Evolutionary conservation across 2,329 filamentous ascomycete species (phyloP), one percentile per base, ranked within the genome.

Genomic region (Penicillium sp.): DNA sequence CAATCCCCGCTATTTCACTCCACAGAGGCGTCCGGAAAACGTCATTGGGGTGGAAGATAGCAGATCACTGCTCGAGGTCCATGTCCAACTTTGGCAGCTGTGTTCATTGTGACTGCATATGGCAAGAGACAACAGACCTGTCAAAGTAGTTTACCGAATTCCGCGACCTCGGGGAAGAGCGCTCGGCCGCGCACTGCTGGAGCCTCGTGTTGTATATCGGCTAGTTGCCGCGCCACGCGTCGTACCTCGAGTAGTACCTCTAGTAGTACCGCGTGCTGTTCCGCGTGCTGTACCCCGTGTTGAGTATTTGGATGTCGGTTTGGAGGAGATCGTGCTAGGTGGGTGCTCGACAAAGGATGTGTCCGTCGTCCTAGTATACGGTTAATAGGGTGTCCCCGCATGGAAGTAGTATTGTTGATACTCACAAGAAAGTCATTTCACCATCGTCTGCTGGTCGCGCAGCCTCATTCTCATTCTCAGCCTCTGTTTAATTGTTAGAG

Each of bases 331-430:
- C 14, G 69, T 72, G 49, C 74, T 76, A 3, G 83, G 82, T 8
- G 92, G 93, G 67, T 96, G 90, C 33, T 96, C 91, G 55, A 96
- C 86, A 69, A 96, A 97, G 1, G 90, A 91, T 6, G 89, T 96
- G 70, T 96, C 92, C 11, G 91, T 96, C 24, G 93, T 96, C 82
- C 90, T 93, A 64, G 27, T 11, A 22, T 14, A 9, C 29, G 10
- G 26, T 61, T n/a, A 52, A 51, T 51, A 26, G 9, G 3, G 27
- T 14, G 14, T 49, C 26, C 26, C 7, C 13, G n/a, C 29, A 24
- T 31, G 19, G n/a, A 10, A 35, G 47, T n/a, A 3, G 14, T 3
- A 3, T 14, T 19, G 16, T 11, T 14, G 8, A 11, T 9, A 76
- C 84, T 75, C 78, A 90, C 87, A 97, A 85, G 69, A 96, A 96